Evolutionary conservation across 1,284 basidiomycete genomes (phyloP), one percentile per base, ranked within the genome.

Genomic region (Puccinia horiana): DNA sequence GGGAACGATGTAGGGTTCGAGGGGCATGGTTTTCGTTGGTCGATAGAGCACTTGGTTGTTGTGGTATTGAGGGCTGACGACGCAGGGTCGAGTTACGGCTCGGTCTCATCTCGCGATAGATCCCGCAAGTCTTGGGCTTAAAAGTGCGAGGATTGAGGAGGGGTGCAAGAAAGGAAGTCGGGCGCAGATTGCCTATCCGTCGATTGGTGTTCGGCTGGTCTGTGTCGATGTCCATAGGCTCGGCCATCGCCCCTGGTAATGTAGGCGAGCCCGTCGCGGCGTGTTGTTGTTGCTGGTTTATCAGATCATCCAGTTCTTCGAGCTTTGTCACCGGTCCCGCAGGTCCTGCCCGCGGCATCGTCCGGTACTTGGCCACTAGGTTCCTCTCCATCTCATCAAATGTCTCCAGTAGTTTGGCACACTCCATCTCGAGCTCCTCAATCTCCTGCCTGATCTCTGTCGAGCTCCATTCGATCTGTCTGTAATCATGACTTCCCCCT

Each of bases 321-420:
- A 69, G 9, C 65, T 69, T 69, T 5, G 65, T 69, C 65, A 69
- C 65, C 65, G 65, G 65, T 5, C 65, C 65, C 1, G 29, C 65
- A 2, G 65, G 65, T 8, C 65, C 65, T 1, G 65, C 35, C 8
- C 65, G 65, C 4, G 42, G 65, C 26, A 47, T 11, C 20, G 65
- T 44, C 5, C 65, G 65, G 42, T 69, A 69, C 65, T 69, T 69
- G 65, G 65, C 65, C 23, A 69, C 3, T 18, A 73, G 47, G 47
- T 61, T 76, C 26, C 16, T 56, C 52, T 79, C 76, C 76, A 79
- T 79, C 49, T 79, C 63, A 20, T 79, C 47, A 29, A 79, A 79
- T 2, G 76, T 79, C 67, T 79, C 65, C 5, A 79, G 37, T 2
- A 79, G 47, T 32, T 63, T 79, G 61, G 40, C 65, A 37, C 63